phyloP scores from a whole-genome alignment of 1,284 basidiomycete species.

The Puccinia coronata region DNA sequence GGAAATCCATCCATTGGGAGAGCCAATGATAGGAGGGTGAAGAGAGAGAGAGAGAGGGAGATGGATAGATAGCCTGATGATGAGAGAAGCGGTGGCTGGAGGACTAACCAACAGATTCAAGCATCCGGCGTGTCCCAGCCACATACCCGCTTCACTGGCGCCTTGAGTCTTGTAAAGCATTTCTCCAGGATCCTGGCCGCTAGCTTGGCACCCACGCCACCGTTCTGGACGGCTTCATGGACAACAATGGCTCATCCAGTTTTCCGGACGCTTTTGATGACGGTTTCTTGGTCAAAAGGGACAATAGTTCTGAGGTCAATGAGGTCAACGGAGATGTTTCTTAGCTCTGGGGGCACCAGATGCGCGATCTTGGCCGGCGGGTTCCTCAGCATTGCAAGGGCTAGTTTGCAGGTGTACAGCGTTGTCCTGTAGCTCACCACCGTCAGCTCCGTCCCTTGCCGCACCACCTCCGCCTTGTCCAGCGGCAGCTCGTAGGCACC shows the following conservation, averaged over 20 bases:
- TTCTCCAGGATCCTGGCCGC: slow-evolving; percentile 79
- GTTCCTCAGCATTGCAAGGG: slow-evolving; percentile 68
- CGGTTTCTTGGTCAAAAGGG: slow-evolving; percentile 80
- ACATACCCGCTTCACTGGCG: slow-evolving; percentile 79
- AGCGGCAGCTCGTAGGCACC: slow-evolving; percentile 83
- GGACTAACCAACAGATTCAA: slow-evolving; percentile 99
- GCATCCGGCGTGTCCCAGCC: slow-evolving; percentile 91
- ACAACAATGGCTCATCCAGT: slow-evolving; percentile 84
- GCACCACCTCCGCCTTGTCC: slow-evolving; percentile 73
- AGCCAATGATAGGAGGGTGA: background rate
- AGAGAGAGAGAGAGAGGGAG: background rate
- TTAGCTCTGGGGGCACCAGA: slow-evolving; percentile 71
- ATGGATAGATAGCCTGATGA: background rate
- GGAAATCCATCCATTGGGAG: background rate
- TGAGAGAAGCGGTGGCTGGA: slow-evolving; percentile 65
- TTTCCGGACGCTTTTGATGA: slow-evolving; percentile 76
- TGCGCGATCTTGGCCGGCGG: slow-evolving; percentile 70
- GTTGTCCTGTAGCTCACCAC: slow-evolving; percentile 94
- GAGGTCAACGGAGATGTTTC: slow-evolving; percentile 75
- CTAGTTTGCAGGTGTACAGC: slow-evolving; percentile 82
- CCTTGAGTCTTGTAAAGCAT: slow-evolving; percentile 81
- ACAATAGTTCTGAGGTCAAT: slow-evolving; percentile 87
- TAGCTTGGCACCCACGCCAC: slow-evolving; percentile 82
- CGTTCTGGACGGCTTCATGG: slow-evolving; percentile 82
- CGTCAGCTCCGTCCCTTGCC: slow-evolving; percentile 70